Conservation (phyloP, 805 yeast genomes). For the Zygotorulaspora sp. region DNA sequence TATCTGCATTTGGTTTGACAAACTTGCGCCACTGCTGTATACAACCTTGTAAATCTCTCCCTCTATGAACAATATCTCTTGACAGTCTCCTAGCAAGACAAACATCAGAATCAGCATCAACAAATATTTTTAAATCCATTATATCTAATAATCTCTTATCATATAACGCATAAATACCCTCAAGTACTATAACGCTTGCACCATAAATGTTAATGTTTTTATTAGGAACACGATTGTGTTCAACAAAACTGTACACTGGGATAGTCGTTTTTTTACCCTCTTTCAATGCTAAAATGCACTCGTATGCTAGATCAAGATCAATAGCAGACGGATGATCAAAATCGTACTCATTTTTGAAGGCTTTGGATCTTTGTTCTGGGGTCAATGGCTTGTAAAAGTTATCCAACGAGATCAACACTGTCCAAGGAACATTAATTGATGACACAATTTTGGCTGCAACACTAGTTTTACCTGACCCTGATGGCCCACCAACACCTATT, state of each 20-base stretch:
- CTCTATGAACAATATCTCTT: slow-evolving; percentile 81
- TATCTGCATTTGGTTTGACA: slow-evolving; percentile 88
- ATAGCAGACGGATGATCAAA: slow-evolving; percentile 84
- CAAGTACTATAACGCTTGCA: slow-evolving; percentile 87
- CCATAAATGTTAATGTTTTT: slow-evolving; percentile 79
- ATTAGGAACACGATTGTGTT: slow-evolving; percentile 57
- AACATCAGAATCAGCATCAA: slow-evolving; percentile 89
- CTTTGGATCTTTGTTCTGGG: slow-evolving; percentile 54
- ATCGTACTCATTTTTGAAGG: slow-evolving; percentile 70
- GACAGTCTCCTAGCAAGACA: slow-evolving; percentile 85
- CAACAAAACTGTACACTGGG: slow-evolving; percentile 64
- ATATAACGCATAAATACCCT: slow-evolving; percentile 82
- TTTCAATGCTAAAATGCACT: slow-evolving; percentile 61
- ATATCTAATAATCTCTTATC: slow-evolving; percentile 62
- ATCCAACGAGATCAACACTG: slow-evolving; percentile 82
- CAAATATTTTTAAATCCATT: slow-evolving; percentile 84
- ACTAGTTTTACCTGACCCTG: slow-evolving; percentile 92
- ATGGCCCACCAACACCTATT: slow-evolving; percentile 81
- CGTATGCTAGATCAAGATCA: slow-evolving; percentile 68
- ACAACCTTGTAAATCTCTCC: slow-evolving; percentile 77
- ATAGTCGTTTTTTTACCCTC: slow-evolving; percentile 64
- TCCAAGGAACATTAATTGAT: slow-evolving; percentile 86
- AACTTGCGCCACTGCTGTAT: slow-evolving; percentile 84
- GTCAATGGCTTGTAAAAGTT: slow-evolving; percentile 81
- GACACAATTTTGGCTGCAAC: slow-evolving; percentile 80